These are phyloP conservation scores for Pseudopyrenochaeta lycopersici DNA, from an alignment of 2,329 filamentous ascomycete genomes.

Conservation along the genomic window DNA sequence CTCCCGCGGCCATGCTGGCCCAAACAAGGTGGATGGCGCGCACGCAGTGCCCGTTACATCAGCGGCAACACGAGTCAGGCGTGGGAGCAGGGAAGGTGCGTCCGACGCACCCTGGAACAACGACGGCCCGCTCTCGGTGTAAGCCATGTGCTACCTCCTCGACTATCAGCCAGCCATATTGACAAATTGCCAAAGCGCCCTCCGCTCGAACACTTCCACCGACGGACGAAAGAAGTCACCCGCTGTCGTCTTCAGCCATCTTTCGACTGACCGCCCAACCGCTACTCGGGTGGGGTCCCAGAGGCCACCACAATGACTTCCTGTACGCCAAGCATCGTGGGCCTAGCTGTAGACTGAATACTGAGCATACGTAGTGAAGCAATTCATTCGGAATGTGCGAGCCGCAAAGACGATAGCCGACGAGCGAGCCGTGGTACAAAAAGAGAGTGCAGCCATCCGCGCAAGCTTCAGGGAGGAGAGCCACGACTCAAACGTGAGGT, in stretches of 20 bases:
- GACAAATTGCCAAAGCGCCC: conserved; percentile 9
- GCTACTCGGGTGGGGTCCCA: conserved; percentile 57
- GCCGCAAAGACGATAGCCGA: conserved; percentile 99
- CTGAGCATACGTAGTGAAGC: conserved; percentile 77
- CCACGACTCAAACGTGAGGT: conserved; percentile 90
- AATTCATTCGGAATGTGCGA: conserved; percentile 99
- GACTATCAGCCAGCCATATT: conserved; percentile 25
- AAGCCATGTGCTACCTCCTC: conserved; percentile 27
- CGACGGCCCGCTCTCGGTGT: conserved; percentile 30
- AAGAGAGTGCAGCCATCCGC: conserved; percentile 97
- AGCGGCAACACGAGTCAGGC: conserved; percentile 24
- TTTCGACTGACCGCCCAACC: conserved; percentile 19
- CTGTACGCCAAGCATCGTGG: conserved; percentile 55
- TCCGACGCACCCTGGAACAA: conserved; percentile 25
- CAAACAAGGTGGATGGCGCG: neutral
- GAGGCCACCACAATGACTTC: conserved; percentile 65
- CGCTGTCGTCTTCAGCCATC: conserved; percentile 5
- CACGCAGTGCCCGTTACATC: conserved; percentile 12
- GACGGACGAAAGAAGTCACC: neutral
- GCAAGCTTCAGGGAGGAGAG: conserved; percentile 98
- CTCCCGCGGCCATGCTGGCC: conserved; percentile 1
- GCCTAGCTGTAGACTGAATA: conserved; percentile 30
- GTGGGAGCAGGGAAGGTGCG: conserved; percentile 15
- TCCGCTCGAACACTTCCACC: conserved; percentile 2
- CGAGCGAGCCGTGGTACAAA: conserved; percentile 97